Percentiles rank a stretch among this genome's conserved stretches.
Conservation (phyloP, 2,329 filamentous ascomycete species). For the Thielaviopsis punctulata region DNA sequence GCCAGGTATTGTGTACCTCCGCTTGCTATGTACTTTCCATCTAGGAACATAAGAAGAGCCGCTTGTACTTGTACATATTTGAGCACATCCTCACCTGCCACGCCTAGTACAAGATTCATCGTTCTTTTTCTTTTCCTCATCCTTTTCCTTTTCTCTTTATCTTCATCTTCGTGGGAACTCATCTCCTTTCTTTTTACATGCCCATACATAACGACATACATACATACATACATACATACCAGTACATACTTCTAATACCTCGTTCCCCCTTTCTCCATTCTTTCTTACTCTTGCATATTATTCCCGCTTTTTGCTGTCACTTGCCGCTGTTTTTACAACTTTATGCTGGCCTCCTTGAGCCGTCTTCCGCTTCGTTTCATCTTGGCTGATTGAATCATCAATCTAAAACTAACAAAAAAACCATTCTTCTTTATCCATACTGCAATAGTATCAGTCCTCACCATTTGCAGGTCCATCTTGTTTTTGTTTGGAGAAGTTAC, state of each 20-base stretch:
- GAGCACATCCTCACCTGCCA: no score
- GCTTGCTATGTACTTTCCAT: neutral
- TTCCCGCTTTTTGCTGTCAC: neutral
- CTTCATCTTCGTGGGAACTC: neutral
- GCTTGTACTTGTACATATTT: neutral
- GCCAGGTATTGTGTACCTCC: neutral
- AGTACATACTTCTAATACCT: neutral
- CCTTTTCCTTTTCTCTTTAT: neutral
- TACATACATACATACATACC: no score
- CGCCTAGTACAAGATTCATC: no score
- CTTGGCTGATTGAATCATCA: neutral
- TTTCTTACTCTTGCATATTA: conserved; percentile 2
- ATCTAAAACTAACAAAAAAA: no score
- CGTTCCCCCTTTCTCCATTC: neutral
- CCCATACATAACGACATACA: no score
- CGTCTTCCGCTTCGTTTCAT: neutral
- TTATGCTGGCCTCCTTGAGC: neutral
- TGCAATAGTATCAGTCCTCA: no score
- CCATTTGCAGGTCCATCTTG: neutral
- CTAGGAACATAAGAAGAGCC: neutral
- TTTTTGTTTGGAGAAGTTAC: neutral
- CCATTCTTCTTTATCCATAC: neutral
- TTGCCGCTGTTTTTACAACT: neutral
- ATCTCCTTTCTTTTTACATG: neutral
- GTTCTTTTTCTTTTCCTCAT: neutral